Percentiles rank a stretch among this genome's conserved stretches.
These are phyloP conservation scores for Eustoma russellianum DNA, from an alignment of 257 asterid genomes.

Conservation along the genomic window DNA sequence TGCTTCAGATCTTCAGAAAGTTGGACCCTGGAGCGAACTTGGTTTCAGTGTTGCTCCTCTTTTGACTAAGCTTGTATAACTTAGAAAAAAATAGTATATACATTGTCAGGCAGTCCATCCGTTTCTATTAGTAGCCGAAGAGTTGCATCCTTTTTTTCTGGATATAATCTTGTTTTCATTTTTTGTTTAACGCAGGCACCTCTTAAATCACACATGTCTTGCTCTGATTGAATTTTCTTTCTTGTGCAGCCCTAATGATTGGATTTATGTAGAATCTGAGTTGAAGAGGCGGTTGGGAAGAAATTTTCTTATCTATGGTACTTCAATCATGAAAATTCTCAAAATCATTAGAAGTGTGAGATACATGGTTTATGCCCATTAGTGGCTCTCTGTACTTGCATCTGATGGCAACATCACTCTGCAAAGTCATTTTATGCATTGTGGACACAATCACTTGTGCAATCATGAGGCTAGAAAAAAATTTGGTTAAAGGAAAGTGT, in stretches of 20 bases:
- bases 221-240: conserved; percentile 20
- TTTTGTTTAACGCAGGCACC: background rate
- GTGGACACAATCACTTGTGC: too few relatives aligned
- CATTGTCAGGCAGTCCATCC: background rate
- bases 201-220: too few relatives aligned
- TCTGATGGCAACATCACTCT: background rate
- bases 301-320: conserved; percentile 66
- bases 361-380: too few relatives aligned
- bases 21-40: background rate
- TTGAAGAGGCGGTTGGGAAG: conserved; percentile 68
- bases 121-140: background rate
- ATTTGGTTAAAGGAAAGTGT: too few relatives aligned
- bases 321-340: background rate
- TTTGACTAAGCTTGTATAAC: too few relatives aligned
- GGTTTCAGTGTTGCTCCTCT: background rate
- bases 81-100: background rate
- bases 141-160: too few relatives aligned
- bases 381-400: background rate
- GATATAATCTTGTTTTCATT: background rate
- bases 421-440: too few relatives aligned
- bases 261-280: conserved; percentile 81
- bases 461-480: too few relatives aligned
- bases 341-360: background rate
- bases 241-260: conserved; percentile 73
- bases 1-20: background rate